A percentile compares a stretch with the other conserved stretches of the same genome.
These are phyloP conservation scores for Leishmania guyanensis DNA, from an alignment of 208 protist genomes.

Conservation along the genomic window DNA sequence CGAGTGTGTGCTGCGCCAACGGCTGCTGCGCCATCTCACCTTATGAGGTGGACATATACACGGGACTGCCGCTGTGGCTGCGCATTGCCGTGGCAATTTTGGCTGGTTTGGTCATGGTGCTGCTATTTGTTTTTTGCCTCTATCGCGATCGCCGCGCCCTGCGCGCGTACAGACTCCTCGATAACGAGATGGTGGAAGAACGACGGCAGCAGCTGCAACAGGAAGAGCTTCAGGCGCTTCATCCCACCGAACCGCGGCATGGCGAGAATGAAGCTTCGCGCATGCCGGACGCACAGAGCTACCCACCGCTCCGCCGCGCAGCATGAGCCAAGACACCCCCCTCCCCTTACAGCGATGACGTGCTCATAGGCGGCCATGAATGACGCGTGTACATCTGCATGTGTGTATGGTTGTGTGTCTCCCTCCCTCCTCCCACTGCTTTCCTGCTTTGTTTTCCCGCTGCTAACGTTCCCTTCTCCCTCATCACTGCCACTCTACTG, in stretches of 20 bases:
- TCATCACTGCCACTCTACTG: too few relatives aligned
- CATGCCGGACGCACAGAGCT: background rate
- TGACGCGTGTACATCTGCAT: background rate
- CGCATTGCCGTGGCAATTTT: conserved; percentile 7
- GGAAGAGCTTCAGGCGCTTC: background rate
- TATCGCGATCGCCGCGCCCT: conserved; percentile 16
- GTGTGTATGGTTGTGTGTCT: background rate
- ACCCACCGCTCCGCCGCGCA: background rate
- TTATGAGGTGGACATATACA: background rate
- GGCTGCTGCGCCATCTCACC: conserved; percentile 21
- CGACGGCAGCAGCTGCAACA: background rate
- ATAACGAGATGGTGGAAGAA: background rate
- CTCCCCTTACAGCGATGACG: background rate
- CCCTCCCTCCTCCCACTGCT: background rate
- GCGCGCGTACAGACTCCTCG: conserved; percentile 13
- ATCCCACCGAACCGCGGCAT: background rate
- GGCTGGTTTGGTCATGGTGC: background rate
- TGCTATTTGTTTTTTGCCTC: background rate
- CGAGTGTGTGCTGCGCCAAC: conserved; percentile 29
- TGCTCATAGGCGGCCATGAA: background rate
- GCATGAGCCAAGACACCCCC: background rate
- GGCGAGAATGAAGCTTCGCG: background rate
- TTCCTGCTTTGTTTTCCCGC: background rate
- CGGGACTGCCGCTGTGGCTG: conserved; percentile 12
- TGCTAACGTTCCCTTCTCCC: too few relatives aligned